Evolutionary conservation across 805 yeast species (phyloP).

Genomic region (Zygosaccharomyces siamensis): DNA sequence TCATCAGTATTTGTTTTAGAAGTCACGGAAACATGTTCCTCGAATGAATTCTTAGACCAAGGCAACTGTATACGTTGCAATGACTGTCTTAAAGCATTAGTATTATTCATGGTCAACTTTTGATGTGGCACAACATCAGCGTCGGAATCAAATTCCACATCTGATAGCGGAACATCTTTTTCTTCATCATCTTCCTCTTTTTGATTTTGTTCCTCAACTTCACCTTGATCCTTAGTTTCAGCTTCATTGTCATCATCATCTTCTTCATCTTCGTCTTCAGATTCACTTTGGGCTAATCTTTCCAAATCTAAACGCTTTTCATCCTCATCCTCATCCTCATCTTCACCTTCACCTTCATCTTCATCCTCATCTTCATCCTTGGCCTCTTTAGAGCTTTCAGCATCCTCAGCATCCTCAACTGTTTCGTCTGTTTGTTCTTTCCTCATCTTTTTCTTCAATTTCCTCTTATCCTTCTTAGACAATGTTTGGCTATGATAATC

Average conservation of each 20-base stretch:
- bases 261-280: slow-evolving; percentile 38
- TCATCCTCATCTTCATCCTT: slow-evolving; percentile 39
- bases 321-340: slow-evolving; percentile 43
- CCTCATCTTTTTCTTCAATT: slow-evolving; percentile 46
- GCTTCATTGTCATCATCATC: slow-evolving; percentile 41
- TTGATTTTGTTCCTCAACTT: slow-evolving; percentile 41
- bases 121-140: slow-evolving; percentile 93
- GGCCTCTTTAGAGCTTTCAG: slow-evolving; percentile 39
- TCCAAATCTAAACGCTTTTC: slow-evolving; percentile 47
- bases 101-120: slow-evolving; percentile 82
- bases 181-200: slow-evolving; percentile 63
- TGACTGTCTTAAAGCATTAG: slow-evolving; percentile 71
- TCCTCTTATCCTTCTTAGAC: slow-evolving; percentile 61
- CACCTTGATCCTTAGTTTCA: slow-evolving; percentile 42
- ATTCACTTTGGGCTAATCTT: slow-evolving; percentile 52
- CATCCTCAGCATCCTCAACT: slow-evolving; percentile 35
- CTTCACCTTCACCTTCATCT: slow-evolving; percentile 40
- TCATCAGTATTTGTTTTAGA: slow-evolving; percentile 56
- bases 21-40: slow-evolving; percentile 75
- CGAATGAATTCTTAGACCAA: slow-evolving; percentile 61
- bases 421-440: slow-evolving; percentile 16
- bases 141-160: slow-evolving; percentile 88
- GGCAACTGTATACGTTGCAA: slow-evolving; percentile 60
- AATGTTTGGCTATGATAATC: slow-evolving; percentile 47
- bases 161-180: slow-evolving; percentile 83